Evolutionary conservation across 805 yeast genomes (phyloP), one percentile per base, ranked within the genome.

Genomic region (Pichia manshurica): DNA sequence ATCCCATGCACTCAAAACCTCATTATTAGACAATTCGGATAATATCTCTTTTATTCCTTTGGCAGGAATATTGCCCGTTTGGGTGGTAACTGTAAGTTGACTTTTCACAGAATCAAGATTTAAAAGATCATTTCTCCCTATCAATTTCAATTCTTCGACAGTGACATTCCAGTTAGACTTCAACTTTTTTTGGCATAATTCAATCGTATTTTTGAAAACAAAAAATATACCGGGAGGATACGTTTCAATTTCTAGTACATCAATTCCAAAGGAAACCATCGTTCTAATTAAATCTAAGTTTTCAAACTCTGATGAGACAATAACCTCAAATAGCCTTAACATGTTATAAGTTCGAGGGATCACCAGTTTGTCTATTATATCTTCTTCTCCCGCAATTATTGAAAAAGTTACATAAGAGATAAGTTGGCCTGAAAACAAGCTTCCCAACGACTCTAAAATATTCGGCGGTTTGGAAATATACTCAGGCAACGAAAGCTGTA

Each of bases 161-260:
- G 57, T 54, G 10, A 53, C 55, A 44, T 64, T 72, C 78, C 74
- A 77, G 34, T 68, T 75, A 32, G 71, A 72, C 1, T 74, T 74
- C 1, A 80, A 72, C 22, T 65, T 69, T 46, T 72, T 77, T 63
- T 76, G 87, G 57, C 81, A 74, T 43, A 61, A 59, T 56, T 73
- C 70, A 16, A 84, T 64, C 1, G 81, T 75, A 49, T 81, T 88
- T 52, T 77, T 78, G 42, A 90, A 63, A 0, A 95, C 87, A 4
- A 84, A 63, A 29, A 75, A 65, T 1, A 89, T 69, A 0, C 96
- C 96, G 2, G 79, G 64, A 0, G 96, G 96, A 55, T 74, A 84
- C 0, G 88, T 75, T 36, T 84, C 86, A 5, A 88, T 62, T 42
- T 75, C 79, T 4, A 66, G 62, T 17, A 67, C 58, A 1, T 72